These are phyloP conservation scores for Phylloporus sp. DNA, from an alignment of 768 basidiomycete species.

Conservation along the genomic window DNA sequence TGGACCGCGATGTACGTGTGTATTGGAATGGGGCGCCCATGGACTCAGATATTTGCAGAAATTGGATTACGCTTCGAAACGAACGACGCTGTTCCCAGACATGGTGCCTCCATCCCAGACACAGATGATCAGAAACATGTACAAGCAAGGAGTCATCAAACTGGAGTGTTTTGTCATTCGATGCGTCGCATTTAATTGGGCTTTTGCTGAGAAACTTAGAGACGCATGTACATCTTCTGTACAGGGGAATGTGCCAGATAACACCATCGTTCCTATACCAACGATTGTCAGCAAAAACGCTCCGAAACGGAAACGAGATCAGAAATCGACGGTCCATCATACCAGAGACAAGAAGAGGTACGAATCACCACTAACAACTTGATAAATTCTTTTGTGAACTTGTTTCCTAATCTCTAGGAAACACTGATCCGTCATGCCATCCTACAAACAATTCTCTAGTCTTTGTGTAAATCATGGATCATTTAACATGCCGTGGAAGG, in stretches of 20 bases:
- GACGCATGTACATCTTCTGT: neutral
- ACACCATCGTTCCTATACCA: neutral
- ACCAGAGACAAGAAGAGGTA: conserved; percentile 12
- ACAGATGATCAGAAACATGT: conserved; percentile 27
- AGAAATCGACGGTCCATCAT: neutral
- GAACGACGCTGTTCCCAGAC: conserved; percentile 20
- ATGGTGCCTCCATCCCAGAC: conserved; percentile 22
- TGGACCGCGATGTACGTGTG: conserved; percentile 9
- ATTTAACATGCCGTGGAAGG: conserved; percentile 19
- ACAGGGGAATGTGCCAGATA: neutral
- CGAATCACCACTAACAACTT: neutral
- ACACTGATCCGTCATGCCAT: neutral
- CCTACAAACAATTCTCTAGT: neutral
- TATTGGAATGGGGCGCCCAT: neutral
- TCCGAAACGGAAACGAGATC: conserved; percentile 15
- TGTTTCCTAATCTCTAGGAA: conserved; percentile 8
- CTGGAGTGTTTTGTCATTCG: conserved; percentile 24
- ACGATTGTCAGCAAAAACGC: neutral
- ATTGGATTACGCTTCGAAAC: conserved; percentile 11
- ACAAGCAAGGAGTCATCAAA: conserved; percentile 25
- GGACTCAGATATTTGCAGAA: conserved; percentile 12
- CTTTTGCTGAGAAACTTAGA: conserved; percentile 13
- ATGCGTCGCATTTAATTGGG: conserved; percentile 17
- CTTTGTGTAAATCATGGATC: neutral
- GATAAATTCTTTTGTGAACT: neutral